phyloP scores from a whole-genome alignment of 2,329 filamentous ascomycete genomes.

The Fusarium sp. region DNA sequence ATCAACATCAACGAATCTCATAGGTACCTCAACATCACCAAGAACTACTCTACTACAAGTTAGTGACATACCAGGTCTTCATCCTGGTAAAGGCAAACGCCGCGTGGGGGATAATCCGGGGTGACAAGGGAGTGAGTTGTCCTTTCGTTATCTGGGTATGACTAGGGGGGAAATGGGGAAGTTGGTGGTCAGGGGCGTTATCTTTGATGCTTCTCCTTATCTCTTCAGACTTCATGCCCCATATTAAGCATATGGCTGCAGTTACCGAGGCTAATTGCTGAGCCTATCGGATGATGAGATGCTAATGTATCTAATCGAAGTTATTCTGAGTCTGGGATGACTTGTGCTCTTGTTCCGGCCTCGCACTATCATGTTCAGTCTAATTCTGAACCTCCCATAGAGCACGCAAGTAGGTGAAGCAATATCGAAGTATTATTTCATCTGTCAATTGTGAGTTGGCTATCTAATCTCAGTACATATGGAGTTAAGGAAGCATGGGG shows the following conservation, averaged over 20 bases:
- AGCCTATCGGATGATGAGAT: no score
- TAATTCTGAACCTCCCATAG: no score
- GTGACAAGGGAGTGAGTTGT: constrained; percentile 29
- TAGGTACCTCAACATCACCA: neutral
- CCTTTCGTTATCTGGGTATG: constrained; percentile 30
- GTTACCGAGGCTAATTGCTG: neutral
- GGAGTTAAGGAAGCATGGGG: no score
- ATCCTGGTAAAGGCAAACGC: constrained; percentile 15
- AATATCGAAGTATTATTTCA: no score
- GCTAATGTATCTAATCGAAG: no score
- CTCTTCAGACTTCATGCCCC: constrained; percentile 4
- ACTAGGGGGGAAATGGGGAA: constrained; percentile 10
- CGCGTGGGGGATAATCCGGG: constrained; percentile 37
- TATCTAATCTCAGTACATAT: no score
- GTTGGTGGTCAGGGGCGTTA: constrained; percentile 33
- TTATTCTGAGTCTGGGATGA: no score
- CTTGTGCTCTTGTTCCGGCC: no score
- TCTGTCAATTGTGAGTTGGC: no score
- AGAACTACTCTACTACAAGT: neutral
- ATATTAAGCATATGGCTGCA: neutral
- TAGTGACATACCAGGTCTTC: constrained; percentile 7
- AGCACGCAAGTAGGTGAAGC: no score
- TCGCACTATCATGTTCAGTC: no score
- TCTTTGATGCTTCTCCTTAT: constrained; percentile 33
- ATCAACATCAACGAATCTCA: neutral